Conservation (phyloP, 2,329 filamentous ascomycete species). For the Penicillium sp. region DNA sequence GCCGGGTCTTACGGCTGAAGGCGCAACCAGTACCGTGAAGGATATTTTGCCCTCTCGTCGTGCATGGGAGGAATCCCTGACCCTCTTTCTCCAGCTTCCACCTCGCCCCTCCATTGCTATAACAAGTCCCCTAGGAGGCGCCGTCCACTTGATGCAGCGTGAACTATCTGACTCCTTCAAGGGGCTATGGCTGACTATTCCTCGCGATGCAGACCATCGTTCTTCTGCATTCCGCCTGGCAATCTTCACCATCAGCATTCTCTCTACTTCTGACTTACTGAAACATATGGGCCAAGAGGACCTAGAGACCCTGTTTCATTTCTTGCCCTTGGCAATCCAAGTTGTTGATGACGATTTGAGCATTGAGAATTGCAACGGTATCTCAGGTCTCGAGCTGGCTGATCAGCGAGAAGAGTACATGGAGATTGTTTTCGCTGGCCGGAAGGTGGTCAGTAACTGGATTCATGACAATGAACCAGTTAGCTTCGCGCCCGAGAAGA, state of each 20-base stretch:
- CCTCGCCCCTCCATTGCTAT: slow-evolving; percentile 63
- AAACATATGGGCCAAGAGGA: slow-evolving; percentile 32
- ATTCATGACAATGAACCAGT: slow-evolving; percentile 27
- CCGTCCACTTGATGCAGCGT: slow-evolving; percentile 59
- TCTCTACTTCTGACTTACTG: slow-evolving; percentile 45
- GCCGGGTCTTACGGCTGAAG: slow-evolving; percentile 30
- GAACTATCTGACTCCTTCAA: slow-evolving; percentile 26
- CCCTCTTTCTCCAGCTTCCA: slow-evolving; percentile 46
- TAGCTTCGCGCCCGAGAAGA: slow-evolving; percentile 12
- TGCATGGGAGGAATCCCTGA: slow-evolving; percentile 65
- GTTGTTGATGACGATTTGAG: slow-evolving; percentile 60
- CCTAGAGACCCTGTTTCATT: slow-evolving; percentile 45
- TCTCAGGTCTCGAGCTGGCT: slow-evolving; percentile 49
- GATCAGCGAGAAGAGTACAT: slow-evolving; percentile 54
- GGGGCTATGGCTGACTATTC: slow-evolving; percentile 33
- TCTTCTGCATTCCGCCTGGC: slow-evolving; percentile 74
- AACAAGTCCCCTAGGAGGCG: slow-evolving; percentile 68
- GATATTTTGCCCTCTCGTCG: slow-evolving; percentile 62
- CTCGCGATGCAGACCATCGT: slow-evolving; percentile 65
- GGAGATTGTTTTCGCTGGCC: slow-evolving; percentile 52
- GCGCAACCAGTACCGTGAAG: slow-evolving; percentile 26
- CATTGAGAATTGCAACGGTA: slow-evolving; percentile 53
- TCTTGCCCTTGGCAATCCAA: slow-evolving; percentile 54
- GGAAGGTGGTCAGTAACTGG: slow-evolving; percentile 48
- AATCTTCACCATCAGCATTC: slow-evolving; percentile 62